Percentiles rank a stretch among this genome's conserved stretches.
These are phyloP conservation scores for Saccharum hybrid DNA, from an alignment of 202 grass and related monocot species.

Conservation along the genomic window DNA sequence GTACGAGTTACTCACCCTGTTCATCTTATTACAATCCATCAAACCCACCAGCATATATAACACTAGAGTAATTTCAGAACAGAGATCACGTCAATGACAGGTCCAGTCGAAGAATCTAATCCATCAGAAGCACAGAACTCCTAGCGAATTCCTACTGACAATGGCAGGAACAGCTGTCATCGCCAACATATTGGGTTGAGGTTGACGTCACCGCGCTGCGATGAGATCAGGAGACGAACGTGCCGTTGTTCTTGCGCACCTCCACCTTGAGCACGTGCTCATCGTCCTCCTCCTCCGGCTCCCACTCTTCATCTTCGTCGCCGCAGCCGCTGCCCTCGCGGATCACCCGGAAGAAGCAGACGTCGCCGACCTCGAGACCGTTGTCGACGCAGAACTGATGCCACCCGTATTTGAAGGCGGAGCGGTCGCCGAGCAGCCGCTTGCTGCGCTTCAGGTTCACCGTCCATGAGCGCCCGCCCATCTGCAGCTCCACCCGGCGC, in stretches of 20 bases:
- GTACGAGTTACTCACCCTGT: background rate
- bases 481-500: conserved; percentile 41
- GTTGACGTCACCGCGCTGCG: background rate
- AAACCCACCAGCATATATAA: background rate
- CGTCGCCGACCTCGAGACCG: conserved; percentile 44
- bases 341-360: conserved; percentile 43
- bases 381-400: too few species aligned
- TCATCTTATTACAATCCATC: background rate
- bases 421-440: background rate
- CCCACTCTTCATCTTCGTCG: conserved; percentile 29
- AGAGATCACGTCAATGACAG: background rate
- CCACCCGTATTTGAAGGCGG: conserved; percentile 51
- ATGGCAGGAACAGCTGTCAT: background rate
- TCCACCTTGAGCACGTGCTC: conserved; percentile 47
- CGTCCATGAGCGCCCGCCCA: conserved; percentile 30
- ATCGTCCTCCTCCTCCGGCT: conserved; percentile 12
- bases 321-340: background rate
- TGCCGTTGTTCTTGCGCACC: conserved; percentile 49
- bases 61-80: background rate
- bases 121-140: background rate
- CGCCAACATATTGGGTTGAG: background rate
- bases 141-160: background rate
- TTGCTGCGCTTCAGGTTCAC: conserved; percentile 48
- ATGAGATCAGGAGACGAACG: conserved; percentile 23
- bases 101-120: background rate